Evolutionary conservation across 2,329 filamentous ascomycete genomes (phyloP).

Genomic region (Geosmithia morbida): DNA sequence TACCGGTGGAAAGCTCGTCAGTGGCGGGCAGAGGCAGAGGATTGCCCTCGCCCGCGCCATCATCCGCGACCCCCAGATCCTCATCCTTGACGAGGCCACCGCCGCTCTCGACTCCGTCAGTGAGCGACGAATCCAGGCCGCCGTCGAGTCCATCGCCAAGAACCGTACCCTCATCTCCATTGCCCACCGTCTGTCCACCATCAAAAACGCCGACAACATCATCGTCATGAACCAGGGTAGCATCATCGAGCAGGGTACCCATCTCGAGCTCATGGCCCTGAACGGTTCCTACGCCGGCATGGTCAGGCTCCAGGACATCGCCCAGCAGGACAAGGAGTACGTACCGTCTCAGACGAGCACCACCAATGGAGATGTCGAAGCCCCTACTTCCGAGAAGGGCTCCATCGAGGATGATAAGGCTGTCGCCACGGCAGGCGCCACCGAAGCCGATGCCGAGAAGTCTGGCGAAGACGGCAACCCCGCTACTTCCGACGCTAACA

Average conservation of each 20-base stretch:
- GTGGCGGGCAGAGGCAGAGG: slow-evolving; percentile 46
- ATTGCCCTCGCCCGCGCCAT: slow-evolving; percentile 44
- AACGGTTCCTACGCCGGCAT: slow-evolving; percentile 37
- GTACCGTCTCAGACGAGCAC: slow-evolving; percentile 15
- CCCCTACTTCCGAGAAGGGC: slow-evolving; percentile 20
- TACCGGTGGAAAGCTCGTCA: slow-evolving; percentile 36
- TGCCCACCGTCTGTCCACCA: slow-evolving; percentile 46
- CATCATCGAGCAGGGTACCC: slow-evolving; percentile 49
- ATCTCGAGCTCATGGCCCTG: slow-evolving; percentile 40
- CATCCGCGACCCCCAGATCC: slow-evolving; percentile 38
- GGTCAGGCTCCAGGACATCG: slow-evolving; percentile 27
- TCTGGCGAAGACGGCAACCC: slow-evolving; percentile 18
- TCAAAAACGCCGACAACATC: slow-evolving; percentile 51
- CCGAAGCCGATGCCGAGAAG: slow-evolving; percentile 15
- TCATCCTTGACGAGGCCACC: slow-evolving; percentile 49
- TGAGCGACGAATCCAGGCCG: slow-evolving; percentile 37
- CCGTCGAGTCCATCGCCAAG: slow-evolving; percentile 27
- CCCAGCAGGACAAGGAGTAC: slow-evolving; percentile 14
- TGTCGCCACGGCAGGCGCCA: not conserved
- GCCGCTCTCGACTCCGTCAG: slow-evolving; percentile 43
- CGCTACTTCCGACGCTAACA: slow-evolving; percentile 23
- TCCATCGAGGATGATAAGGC: slow-evolving; percentile 17
- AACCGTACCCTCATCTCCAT: slow-evolving; percentile 52
- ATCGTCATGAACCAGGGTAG: slow-evolving; percentile 47
- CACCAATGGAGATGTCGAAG: slow-evolving; percentile 24